These are phyloP conservation scores for Hamigera avellanea DNA, from an alignment of 495 filamentous ascomycete genomes.

Conservation along the genomic window DNA sequence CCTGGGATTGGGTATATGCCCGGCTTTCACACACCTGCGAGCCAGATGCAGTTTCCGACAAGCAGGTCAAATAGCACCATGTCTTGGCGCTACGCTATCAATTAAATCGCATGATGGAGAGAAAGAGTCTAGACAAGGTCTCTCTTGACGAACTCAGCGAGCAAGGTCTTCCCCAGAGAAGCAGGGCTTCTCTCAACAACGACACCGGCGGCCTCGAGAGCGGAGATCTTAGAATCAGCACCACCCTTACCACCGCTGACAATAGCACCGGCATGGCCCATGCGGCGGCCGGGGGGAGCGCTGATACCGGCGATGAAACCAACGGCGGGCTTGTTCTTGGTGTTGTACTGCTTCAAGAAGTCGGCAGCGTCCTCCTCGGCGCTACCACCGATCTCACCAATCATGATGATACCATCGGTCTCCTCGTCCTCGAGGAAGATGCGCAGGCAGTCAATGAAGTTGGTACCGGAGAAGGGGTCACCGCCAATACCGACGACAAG, in stretches of 20 bases:
- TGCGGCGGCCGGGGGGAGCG: slow-evolving; percentile 87
- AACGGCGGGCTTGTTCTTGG: slow-evolving; percentile 86
- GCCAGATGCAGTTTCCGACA: too few relatives aligned
- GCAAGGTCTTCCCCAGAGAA: slow-evolving; percentile 77
- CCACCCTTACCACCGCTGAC: slow-evolving; percentile 95
- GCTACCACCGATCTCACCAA: slow-evolving; percentile 95
- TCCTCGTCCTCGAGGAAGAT: slow-evolving; percentile 94
- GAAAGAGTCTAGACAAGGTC: slow-evolving; percentile 68
- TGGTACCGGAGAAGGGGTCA: slow-evolving; percentile 97
- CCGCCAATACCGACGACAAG: slow-evolving; percentile 97
- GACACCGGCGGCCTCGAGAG: slow-evolving; percentile 86
- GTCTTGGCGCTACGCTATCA: too few relatives aligned
- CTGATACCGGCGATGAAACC: slow-evolving; percentile 98
- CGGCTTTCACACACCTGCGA: too few relatives aligned
- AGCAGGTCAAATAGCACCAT: too few relatives aligned
- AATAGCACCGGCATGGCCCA: slow-evolving; percentile 98
- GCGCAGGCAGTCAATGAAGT: slow-evolving; percentile 98
- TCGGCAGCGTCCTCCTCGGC: slow-evolving; percentile 97
- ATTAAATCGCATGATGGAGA: slow-evolving; percentile 3
- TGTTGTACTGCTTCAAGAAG: slow-evolving; percentile 86
- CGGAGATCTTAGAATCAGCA: slow-evolving; percentile 93
- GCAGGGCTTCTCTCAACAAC: slow-evolving; percentile 95
- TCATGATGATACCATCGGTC: slow-evolving; percentile 99
- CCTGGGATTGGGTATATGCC: too few relatives aligned
- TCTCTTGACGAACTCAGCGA: slow-evolving; percentile 88